These are phyloP conservation scores for Suhomyces guaymorum DNA, from an alignment of 1,139 yeast species.

Conservation along the genomic window DNA sequence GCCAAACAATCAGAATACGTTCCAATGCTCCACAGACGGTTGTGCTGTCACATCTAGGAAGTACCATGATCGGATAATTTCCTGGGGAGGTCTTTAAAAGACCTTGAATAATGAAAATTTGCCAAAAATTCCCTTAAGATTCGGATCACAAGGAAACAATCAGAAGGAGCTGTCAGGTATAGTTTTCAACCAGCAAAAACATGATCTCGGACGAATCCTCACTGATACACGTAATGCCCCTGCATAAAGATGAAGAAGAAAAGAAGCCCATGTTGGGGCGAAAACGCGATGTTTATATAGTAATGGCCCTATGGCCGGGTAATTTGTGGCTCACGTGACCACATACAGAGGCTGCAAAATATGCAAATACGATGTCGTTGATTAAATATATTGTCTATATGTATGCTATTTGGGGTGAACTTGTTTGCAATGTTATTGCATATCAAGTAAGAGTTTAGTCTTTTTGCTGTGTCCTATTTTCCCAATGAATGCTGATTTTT, in stretches of 20 bases:
- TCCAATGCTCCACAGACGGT: too few relatives aligned
- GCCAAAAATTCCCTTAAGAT: constrained; percentile 78
- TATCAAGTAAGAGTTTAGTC: constrained; percentile 8
- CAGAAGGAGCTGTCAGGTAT: constrained; percentile 95
- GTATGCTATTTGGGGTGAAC: too few relatives aligned
- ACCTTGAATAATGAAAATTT: constrained; percentile 17
- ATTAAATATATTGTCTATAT: too few relatives aligned
- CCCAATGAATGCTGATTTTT: constrained; percentile 10
- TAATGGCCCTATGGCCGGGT: constrained; percentile 20
- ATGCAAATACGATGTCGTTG: background rate
- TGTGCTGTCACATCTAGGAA: too few relatives aligned
- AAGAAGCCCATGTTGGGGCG: constrained; percentile 15
- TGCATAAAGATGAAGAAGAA: constrained; percentile 89
- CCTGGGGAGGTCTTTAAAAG: constrained; percentile 1
- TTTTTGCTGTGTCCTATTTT: constrained; percentile 24
- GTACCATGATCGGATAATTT: constrained; percentile 5
- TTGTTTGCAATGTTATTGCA: too few relatives aligned
- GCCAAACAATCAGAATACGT: constrained; percentile 19
- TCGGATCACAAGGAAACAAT: constrained; percentile 48
- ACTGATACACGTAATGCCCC: constrained; percentile 99
- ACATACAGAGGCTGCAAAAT: constrained; percentile 2
- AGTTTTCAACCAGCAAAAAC: constrained; percentile 99
- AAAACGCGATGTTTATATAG: constrained; percentile 20
- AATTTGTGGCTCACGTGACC: constrained; percentile 10
- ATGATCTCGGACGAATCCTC: constrained; percentile 99